Conservation (phyloP, 2,329 filamentous ascomycete species). For the Verticillium longisporum region DNA sequence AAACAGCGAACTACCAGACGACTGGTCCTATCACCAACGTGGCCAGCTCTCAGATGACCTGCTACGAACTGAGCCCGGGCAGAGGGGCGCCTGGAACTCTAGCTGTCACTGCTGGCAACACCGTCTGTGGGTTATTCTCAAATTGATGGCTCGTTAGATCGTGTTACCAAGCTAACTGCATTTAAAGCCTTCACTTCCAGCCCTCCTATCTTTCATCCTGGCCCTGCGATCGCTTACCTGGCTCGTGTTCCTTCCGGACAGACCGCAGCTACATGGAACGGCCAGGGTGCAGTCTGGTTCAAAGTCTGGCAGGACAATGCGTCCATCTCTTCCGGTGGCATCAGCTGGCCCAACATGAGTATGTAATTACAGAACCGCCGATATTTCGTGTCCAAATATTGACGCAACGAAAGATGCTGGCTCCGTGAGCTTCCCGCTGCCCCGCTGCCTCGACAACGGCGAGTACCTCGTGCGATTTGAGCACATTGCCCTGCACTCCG, state of each 20-base stretch:
- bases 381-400: not conserved
- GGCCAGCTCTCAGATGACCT: constrained; percentile 38
- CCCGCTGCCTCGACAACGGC: constrained; percentile 35
- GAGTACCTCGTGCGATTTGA: constrained; percentile 43
- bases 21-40: constrained; percentile 43
- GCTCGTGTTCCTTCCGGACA: constrained; percentile 26
- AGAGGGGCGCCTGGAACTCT: constrained; percentile 35
- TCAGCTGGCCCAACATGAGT: constrained; percentile 26
- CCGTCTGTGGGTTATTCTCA: constrained; percentile 11
- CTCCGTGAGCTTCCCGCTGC: constrained; percentile 30
- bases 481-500: constrained; percentile 39
- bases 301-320: constrained; percentile 30
- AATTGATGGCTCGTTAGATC: too few relatives aligned
- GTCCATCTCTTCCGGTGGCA: constrained; percentile 23
- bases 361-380: not conserved
- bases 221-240: constrained; percentile 28
- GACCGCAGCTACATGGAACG: constrained; percentile 23
- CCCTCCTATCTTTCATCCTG: constrained; percentile 28
- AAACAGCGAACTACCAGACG: constrained; percentile 41
- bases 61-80: constrained; percentile 37
- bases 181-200: constrained; percentile 25
- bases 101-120: constrained; percentile 16
- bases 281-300: constrained; percentile 26
- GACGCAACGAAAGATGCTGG: not conserved
- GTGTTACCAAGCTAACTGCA: not conserved